Percentiles rank a stretch among this genome's conserved stretches.
Evolutionary conservation across 805 yeast species (phyloP).

Genomic region (Candida maris): DNA sequence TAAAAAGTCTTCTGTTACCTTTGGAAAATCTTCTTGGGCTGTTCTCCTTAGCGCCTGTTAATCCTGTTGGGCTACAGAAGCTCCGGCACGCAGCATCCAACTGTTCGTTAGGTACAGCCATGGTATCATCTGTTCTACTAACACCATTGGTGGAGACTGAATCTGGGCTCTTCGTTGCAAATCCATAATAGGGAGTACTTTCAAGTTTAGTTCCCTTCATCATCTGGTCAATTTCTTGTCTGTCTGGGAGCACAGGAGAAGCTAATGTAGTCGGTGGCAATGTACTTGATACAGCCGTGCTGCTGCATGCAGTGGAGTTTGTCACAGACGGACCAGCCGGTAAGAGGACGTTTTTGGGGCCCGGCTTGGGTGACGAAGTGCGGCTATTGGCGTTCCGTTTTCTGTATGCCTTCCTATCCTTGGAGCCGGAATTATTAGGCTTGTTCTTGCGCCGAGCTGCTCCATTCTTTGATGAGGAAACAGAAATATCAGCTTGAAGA

Average conservation of each 20-base stretch:
- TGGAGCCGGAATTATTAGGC: slow-evolving; percentile 2
- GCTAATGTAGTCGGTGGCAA: background rate
- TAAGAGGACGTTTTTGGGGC: background rate
- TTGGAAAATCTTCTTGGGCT: background rate
- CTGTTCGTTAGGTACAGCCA: background rate
- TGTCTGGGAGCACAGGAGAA: slow-evolving; percentile 5
- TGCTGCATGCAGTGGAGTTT: no score
- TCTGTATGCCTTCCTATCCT: background rate
- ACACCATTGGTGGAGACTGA: slow-evolving; percentile 10
- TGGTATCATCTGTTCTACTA: slow-evolving; percentile 3
- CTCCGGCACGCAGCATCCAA: background rate
- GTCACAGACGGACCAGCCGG: slow-evolving; percentile 2
- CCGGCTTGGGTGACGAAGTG: background rate
- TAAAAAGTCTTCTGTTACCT: background rate
- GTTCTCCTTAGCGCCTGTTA: background rate
- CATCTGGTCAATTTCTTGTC: slow-evolving; percentile 5
- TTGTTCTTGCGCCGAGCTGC: slow-evolving; percentile 6
- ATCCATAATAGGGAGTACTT: slow-evolving; percentile 4
- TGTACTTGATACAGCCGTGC: background rate
- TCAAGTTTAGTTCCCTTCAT: slow-evolving; percentile 5
- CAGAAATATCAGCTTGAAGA: slow-evolving; percentile 22
- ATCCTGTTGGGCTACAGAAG: background rate
- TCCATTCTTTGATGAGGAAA: slow-evolving; percentile 15
- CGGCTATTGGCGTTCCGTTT: background rate
- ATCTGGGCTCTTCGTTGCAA: slow-evolving; percentile 14